Base-by-base conservation (phyloP, 768 basidiomycete species). In the Phylloporus sp. region DNA sequence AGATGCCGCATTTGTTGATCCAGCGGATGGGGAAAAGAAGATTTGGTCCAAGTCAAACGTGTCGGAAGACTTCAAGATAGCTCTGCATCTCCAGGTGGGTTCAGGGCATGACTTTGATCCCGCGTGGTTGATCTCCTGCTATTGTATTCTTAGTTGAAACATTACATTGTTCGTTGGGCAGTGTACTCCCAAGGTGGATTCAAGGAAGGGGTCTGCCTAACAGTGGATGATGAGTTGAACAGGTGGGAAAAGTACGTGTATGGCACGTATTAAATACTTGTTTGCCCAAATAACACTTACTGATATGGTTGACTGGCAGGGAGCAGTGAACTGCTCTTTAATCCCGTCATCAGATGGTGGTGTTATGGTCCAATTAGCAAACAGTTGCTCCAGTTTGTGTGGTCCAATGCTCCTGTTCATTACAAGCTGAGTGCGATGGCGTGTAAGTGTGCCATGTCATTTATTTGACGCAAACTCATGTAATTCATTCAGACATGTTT, bases 221-320 rank as follows among this genome's bases (percentile, higher is more conserved):
- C 93, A 0, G 86, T 85, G 52, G 91, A 93, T 50, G 93, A 97
- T 61, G 93, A 97, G 63, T 70, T 97, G n/a, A 94, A 94, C 63
- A 68, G 93, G 7, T 97, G 93, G 93, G 90, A 94, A 55, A 95
- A 95, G 62, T 91, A 90, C 56, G 74, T 86, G 0, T 90, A 88
- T 68, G 88, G 85, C 61, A 10, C 59, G 67, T n/a, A 13, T 39
- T 13, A 23, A 39, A 12, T n/a, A n/a, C n/a, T n/a, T n/a, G n/a
- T n/a, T 12, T 1, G 20, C 20, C 12, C 20, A 9, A 11, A 11
- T 68, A 87, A 84, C 60, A 11, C 61, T 66, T 36, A 16, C n/a
- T 52, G 18, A 82, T 63, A 81, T 28, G 39, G 18, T 31, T n/a
- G 4, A 6, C 7, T n/a, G 49, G 44, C 51, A 65, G 63, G 63